phyloP scores from a whole-genome alignment of 148 eudicot species.

The Salicornia ramosissima region DNA sequence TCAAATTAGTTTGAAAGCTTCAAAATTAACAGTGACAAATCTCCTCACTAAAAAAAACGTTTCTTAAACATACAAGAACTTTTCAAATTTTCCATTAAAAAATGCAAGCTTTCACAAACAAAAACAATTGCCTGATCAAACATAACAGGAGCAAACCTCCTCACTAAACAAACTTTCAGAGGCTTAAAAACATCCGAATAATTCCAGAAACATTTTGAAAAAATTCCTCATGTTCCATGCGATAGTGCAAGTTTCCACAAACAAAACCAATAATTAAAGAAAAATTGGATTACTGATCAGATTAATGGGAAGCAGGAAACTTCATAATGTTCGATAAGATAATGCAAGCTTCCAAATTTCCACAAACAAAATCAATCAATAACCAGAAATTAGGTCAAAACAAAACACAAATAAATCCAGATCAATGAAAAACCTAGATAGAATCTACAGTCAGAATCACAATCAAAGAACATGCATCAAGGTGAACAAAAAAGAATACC shows the following conservation, averaged over 20 bases:
- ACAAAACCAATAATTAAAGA: neutral
- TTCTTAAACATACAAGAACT: too few relatives aligned
- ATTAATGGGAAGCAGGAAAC: neutral
- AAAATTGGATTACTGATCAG: neutral
- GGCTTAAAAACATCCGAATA: too few relatives aligned
- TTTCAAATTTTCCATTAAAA: too few relatives aligned
- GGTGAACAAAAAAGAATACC: slow-evolving; percentile 9
- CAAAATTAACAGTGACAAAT: too few relatives aligned
- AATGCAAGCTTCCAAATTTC: slow-evolving; percentile 2
- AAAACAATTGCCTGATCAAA: too few relatives aligned
- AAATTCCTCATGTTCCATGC: too few relatives aligned
- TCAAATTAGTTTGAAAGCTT: too few relatives aligned
- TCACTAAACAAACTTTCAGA: neutral
- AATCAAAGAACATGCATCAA: neutral
- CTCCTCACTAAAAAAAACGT: too few relatives aligned
- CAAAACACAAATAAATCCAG: neutral
- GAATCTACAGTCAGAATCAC: neutral
- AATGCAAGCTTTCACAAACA: too few relatives aligned
- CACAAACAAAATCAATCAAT: neutral
- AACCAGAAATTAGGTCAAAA: neutral
- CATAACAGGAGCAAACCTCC: neutral
- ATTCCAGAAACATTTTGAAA: too few relatives aligned
- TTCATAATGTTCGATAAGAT: neutral
- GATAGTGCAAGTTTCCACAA: neutral
- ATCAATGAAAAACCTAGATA: neutral